Evolutionary conservation across 2,329 filamentous ascomycete genomes (phyloP), one percentile per base, ranked within the genome.

Genomic region (Fusarium nodosum): DNA sequence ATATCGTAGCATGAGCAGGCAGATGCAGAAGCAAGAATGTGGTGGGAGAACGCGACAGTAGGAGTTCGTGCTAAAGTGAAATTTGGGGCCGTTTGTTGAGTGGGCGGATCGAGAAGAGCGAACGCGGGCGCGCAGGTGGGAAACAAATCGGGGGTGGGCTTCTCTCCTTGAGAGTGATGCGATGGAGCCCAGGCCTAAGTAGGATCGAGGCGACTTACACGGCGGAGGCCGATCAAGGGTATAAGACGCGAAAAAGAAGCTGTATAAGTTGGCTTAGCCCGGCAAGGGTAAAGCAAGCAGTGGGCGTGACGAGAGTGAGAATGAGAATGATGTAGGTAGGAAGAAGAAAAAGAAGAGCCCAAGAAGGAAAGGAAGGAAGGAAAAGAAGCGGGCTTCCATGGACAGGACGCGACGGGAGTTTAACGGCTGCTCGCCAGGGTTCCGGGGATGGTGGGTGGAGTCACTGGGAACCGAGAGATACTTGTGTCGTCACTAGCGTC

Each of bases 141-240:
- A 74, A 66, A 62, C 68, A 59, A 63, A 51, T 64, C 68, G 61
- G 64, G 69, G 63, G 54, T 71, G 69, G 68, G 53, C 63, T 69
- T 33, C 30, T 55, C 52, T 51, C 60, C 67, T 74, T 58, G 64
- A 65, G 72, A 69, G 64, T 67, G 62, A 50, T 58, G 57, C 33
- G 48, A 51, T 51, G 48, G 48, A 39, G 33, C 48, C 48, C 24
- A 31, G 47, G n/a, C 31, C 31, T 38, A 36, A 33, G 47, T 16
- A 26, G 24, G 33, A 15, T 38, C 48, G 48, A 51, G 48, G 48
- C 69, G 77, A 79, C 77, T 79, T 79, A 78, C 76, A 79, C 76
- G 76, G 67, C 57, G 71, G 59, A 62, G 54, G 58, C 52, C 56
- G 58, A 52, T 62, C 47, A 56, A 56, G 36, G 62, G 57, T 60